These are phyloP conservation scores for Dioscorea zingiberensis DNA, from an alignment of 106 monocot species.

Conservation along the genomic window DNA sequence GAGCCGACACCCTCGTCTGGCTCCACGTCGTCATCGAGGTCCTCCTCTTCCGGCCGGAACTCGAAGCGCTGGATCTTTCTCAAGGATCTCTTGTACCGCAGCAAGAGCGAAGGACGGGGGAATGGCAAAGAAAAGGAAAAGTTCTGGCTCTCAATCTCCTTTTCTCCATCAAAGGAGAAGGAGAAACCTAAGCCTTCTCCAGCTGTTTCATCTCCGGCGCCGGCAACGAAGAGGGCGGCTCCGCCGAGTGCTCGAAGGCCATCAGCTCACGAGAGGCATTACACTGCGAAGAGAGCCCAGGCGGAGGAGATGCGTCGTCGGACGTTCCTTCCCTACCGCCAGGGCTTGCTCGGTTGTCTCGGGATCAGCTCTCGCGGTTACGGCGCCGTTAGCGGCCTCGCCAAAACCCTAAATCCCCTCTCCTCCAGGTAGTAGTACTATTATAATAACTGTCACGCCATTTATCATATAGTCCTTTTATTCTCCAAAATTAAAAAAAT, in stretches of 20 bases:
- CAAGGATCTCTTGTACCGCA: constrained; percentile 89
- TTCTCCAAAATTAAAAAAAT: too few species aligned
- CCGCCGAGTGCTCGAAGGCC: constrained; percentile 4
- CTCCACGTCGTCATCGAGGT: constrained; percentile 38
- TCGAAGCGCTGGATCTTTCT: constrained; percentile 90
- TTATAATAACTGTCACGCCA: too few species aligned
- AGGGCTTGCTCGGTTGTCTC: constrained; percentile 89
- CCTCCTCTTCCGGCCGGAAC: constrained; percentile 46
- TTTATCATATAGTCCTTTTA: too few species aligned
- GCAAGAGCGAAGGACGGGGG: constrained; percentile 80
- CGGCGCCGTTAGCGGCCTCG: constrained; percentile 76
- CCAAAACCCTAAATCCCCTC: constrained; percentile 73
- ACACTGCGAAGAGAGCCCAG: constrained; percentile 88
- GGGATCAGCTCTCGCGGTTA: constrained; percentile 81
- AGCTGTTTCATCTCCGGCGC: not conserved
- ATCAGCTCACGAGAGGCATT: constrained; percentile 82
- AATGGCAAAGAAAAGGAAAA: constrained; percentile 60
- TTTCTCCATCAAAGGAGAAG: constrained; percentile 15
- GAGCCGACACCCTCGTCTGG: constrained; percentile 11
- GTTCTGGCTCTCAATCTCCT: constrained; percentile 75
- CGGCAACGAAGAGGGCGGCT: not conserved
- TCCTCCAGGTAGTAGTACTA: constrained; percentile 43
- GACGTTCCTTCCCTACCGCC: constrained; percentile 91
- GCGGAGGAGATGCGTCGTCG: constrained; percentile 87
- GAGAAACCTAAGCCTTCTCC: constrained; percentile 10